These are phyloP conservation scores for Spinellus fusiger DNA, from an alignment of 192 early-diverging fungal species.

Conservation along the genomic window DNA sequence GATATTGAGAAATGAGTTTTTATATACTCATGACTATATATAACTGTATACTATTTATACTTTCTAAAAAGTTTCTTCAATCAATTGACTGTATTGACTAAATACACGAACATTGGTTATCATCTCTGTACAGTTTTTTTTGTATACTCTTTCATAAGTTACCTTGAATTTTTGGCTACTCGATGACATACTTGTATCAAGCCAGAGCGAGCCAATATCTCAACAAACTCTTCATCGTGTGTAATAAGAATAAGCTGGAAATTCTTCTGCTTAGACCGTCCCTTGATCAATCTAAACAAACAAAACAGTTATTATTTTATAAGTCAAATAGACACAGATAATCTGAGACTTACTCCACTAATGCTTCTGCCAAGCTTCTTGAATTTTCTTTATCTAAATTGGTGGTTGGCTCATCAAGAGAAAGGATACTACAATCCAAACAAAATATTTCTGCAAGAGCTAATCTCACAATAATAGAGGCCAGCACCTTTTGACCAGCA, in stretches of 20 bases:
- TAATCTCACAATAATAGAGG: slow-evolving; percentile 91
- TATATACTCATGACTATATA: too few relatives aligned
- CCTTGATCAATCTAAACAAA: slow-evolving; percentile 65
- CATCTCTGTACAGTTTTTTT: too few relatives aligned
- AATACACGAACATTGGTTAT: too few relatives aligned
- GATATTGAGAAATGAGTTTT: too few relatives aligned
- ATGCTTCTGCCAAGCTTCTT: slow-evolving; percentile 72
- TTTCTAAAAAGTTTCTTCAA: too few relatives aligned
- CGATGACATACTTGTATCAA: too few relatives aligned
- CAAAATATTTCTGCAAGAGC: slow-evolving; percentile 95
- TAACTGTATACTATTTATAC: too few relatives aligned
- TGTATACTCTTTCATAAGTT: too few relatives aligned
- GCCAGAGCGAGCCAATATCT: slow-evolving; percentile 76
- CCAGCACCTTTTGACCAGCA: slow-evolving; percentile 96
- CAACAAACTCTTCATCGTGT: slow-evolving; percentile 95
- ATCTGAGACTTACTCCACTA: slow-evolving; percentile 54
- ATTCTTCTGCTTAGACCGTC: slow-evolving; percentile 72
- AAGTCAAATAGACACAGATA: neutral
- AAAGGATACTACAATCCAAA: slow-evolving; percentile 86
- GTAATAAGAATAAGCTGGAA: slow-evolving; percentile 98
- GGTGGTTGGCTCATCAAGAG: slow-evolving; percentile 96
- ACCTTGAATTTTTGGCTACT: too few relatives aligned
- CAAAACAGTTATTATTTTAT: neutral
- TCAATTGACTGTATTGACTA: too few relatives aligned
- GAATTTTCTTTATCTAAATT: slow-evolving; percentile 92